phyloP scores from a whole-genome alignment of 768 basidiomycete genomes.

The Lactifluus hygrophoroides region DNA sequence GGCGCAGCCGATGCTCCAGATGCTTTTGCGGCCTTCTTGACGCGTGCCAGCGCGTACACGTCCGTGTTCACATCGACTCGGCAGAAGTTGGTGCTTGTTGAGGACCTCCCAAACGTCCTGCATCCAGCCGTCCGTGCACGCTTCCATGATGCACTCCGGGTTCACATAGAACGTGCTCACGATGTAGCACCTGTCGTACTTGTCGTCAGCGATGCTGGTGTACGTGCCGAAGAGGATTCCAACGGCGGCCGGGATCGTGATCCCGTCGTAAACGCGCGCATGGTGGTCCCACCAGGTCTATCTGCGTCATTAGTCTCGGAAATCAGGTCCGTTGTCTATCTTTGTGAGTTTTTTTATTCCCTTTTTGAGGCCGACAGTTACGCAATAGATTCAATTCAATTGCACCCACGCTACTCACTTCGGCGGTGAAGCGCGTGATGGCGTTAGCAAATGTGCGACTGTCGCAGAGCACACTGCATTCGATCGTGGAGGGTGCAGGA shows the following conservation, averaged over 20 bases:
- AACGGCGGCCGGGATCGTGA: constrained; percentile 40
- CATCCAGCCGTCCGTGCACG: constrained; percentile 57
- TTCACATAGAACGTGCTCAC: constrained; percentile 37
- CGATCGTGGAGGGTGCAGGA: constrained; percentile 69
- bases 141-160: constrained; percentile 63
- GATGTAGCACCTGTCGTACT: constrained; percentile 60
- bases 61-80: constrained; percentile 35
- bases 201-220: constrained; percentile 74
- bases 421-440: constrained; percentile 61
- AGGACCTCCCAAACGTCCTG: constrained; percentile 87
- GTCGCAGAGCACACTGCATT: constrained; percentile 60
- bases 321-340: constrained; percentile 57
- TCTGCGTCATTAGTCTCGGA: constrained; percentile 70
- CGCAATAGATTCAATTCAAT: constrained; percentile 82
- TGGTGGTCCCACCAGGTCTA: constrained; percentile 58
- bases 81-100: constrained; percentile 58
- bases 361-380: constrained; percentile 1
- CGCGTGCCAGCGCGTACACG: constrained; percentile 53
- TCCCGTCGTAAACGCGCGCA: constrained; percentile 57
- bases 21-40: constrained; percentile 71
- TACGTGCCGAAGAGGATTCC: constrained; percentile 55
- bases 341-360: background rate
- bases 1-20: constrained; percentile 24
- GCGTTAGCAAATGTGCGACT: constrained; percentile 30
- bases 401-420: constrained; percentile 75